A percentile compares a stretch with the other conserved stretches of the same genome.
Evolutionary conservation across 1,284 basidiomycete species (phyloP).

Genomic region (Moesziomyces antarcticus): DNA sequence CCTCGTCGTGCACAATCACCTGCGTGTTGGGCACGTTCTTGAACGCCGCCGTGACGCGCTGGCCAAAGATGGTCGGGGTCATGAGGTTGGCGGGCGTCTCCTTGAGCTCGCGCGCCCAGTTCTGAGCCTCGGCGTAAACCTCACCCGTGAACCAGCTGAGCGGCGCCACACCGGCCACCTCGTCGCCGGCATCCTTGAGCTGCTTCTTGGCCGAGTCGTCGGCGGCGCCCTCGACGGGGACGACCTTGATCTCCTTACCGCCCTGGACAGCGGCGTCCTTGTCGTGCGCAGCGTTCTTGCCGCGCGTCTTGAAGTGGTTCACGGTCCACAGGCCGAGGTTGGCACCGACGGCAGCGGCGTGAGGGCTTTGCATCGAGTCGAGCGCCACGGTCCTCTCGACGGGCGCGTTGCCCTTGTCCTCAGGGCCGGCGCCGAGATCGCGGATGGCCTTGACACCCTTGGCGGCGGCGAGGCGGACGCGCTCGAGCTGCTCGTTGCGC

Average conservation of each 20-base stretch:
- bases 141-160: constrained; percentile 65
- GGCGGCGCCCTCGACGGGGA: constrained; percentile 48
- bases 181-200: constrained; percentile 58
- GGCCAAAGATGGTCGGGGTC: constrained; percentile 74
- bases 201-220: constrained; percentile 56
- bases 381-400: constrained; percentile 51
- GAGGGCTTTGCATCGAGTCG: constrained; percentile 58
- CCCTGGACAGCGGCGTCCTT: constrained; percentile 55
- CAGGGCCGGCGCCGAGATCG: constrained; percentile 54
- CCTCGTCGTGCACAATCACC: constrained; percentile 80
- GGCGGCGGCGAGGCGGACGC: constrained; percentile 61
- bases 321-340: constrained; percentile 61
- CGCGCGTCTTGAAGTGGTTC: constrained; percentile 66
- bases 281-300: constrained; percentile 50
- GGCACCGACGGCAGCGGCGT: constrained; percentile 64
- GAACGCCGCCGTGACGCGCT: constrained; percentile 78
- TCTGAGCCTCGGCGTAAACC: constrained; percentile 82
- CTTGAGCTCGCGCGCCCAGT: constrained; percentile 84
- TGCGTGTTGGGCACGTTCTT: constrained; percentile 77
- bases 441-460: constrained; percentile 63
- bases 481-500: constrained; percentile 64
- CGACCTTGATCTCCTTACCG: constrained; percentile 57
- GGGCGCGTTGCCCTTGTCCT: constrained; percentile 40
- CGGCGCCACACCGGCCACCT: constrained; percentile 52
- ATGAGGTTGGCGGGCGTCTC: constrained; percentile 81